Conservation (phyloP, 2,329 filamentous ascomycete species). For the Cytospora leucostoma region DNA sequence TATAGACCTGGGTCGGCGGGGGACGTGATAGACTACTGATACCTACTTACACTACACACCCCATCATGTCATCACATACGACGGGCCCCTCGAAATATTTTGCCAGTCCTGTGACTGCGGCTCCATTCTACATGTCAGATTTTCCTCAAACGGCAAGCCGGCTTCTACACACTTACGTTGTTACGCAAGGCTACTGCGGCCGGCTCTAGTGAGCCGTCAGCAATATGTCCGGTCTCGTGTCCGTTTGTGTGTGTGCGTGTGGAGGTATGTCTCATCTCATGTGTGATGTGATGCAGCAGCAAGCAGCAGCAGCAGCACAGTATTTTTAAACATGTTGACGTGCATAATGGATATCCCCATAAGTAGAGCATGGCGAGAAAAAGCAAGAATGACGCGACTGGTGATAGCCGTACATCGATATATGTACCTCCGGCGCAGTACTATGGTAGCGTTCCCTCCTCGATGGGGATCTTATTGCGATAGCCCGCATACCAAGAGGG, state of each 20-base stretch:
- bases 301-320: background rate
- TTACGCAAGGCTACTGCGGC: too few species aligned
- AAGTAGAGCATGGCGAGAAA: background rate
- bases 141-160: background rate
- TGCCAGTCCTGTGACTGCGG: background rate
- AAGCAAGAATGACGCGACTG: background rate
- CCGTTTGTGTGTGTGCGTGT: background rate
- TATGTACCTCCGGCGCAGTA: background rate
- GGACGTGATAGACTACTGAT: background rate
- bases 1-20: background rate
- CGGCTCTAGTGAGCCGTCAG: background rate
- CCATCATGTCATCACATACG: background rate
- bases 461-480: background rate
- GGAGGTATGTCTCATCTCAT: background rate
- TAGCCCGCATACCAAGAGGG: conserved; percentile 3
- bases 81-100: background rate
- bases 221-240: background rate
- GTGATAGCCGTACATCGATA: too few species aligned
- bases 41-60: background rate
- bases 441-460: background rate
- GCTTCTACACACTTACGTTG: background rate
- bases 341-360: background rate
- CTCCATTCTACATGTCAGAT: background rate
- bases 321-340: background rate
- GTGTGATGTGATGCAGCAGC: background rate